These are phyloP conservation scores for Pezizomycotina sp. DNA, from an alignment of 2,329 filamentous ascomycete species.

Conservation along the genomic window DNA sequence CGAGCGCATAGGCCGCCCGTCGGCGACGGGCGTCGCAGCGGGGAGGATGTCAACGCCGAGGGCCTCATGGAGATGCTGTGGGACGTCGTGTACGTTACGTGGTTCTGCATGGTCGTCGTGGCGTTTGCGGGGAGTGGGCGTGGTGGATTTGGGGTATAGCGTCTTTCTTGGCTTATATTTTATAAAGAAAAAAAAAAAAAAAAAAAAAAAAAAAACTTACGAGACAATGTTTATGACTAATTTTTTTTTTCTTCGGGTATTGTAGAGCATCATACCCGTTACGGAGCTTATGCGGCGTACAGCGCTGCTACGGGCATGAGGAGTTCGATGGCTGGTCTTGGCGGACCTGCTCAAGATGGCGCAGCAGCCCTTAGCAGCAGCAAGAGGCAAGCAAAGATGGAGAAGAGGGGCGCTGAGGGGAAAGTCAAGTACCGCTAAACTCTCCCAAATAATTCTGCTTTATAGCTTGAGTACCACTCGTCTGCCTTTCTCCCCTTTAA, in stretches of 20 bases:
- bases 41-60: constrained; percentile 73
- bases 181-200: too few relatives aligned
- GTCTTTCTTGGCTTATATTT: neutral
- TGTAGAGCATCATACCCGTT: constrained; percentile 32
- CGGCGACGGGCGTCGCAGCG: constrained; percentile 34
- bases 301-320: constrained; percentile 34
- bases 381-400: constrained; percentile 39
- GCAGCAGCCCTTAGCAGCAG: constrained; percentile 29
- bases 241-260: constrained; percentile 2
- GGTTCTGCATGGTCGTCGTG: constrained; percentile 56
- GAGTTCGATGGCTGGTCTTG: constrained; percentile 31
- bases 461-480: too few relatives aligned
- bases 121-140: constrained; percentile 65
- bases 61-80: constrained; percentile 97
- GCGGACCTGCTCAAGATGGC: constrained; percentile 21
- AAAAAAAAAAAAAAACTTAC: too few relatives aligned
- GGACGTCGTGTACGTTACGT: constrained; percentile 90
- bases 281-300: constrained; percentile 34
- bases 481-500: too few relatives aligned
- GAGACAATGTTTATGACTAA: neutral
- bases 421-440: constrained; percentile 14
- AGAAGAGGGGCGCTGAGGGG: constrained; percentile 30
- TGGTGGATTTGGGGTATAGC: constrained; percentile 44
- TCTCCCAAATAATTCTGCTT: neutral
- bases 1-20: constrained; percentile 68